These are phyloP conservation scores for grape (Vitis vinifera) DNA, from an alignment of 164 flowering plant species.

Conservation along the genomic window DNA sequence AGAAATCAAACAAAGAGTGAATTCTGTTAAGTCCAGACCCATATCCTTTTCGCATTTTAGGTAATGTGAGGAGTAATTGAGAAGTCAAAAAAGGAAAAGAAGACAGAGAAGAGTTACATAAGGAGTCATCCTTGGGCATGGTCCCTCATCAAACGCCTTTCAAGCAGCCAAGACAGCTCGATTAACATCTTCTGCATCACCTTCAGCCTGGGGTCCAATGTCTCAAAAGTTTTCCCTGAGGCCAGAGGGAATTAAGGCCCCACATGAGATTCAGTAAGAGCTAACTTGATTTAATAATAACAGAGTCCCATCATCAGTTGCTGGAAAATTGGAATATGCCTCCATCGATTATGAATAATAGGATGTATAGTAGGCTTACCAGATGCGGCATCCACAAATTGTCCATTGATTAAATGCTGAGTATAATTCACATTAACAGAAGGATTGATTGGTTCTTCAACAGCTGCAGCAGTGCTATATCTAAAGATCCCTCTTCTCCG, in stretches of 20 bases:
- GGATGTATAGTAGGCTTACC: slow-evolving; percentile 29
- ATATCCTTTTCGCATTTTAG: not conserved
- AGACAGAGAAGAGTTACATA: slow-evolving; percentile 12
- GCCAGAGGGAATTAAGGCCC: not conserved
- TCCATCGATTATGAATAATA: not conserved
- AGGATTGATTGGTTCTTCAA: slow-evolving; percentile 53
- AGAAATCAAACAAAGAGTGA: not conserved
- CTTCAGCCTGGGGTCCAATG: slow-evolving; percentile 74
- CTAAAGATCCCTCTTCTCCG: slow-evolving; percentile 18
- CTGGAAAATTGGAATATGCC: not conserved
- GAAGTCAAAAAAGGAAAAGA: not conserved
- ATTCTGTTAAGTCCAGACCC: no score
- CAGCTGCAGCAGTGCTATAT: slow-evolving; percentile 46
- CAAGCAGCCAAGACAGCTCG: slow-evolving; percentile 72
- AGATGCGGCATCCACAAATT: slow-evolving; percentile 70
- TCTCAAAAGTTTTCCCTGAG: slow-evolving; percentile 64
- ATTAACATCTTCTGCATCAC: slow-evolving; percentile 61
- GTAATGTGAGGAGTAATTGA: no score
- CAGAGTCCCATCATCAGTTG: not conserved
- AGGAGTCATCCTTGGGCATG: slow-evolving; percentile 68
- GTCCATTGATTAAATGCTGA: slow-evolving; percentile 60
- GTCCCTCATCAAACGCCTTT: slow-evolving; percentile 73
- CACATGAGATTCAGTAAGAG: not conserved
- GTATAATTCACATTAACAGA: slow-evolving; percentile 39
- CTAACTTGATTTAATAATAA: no score